Evolutionary conservation across 1,284 basidiomycete species (phyloP), one percentile per base, ranked within the genome.

Genomic region (Boletus hoseneyae): DNA sequence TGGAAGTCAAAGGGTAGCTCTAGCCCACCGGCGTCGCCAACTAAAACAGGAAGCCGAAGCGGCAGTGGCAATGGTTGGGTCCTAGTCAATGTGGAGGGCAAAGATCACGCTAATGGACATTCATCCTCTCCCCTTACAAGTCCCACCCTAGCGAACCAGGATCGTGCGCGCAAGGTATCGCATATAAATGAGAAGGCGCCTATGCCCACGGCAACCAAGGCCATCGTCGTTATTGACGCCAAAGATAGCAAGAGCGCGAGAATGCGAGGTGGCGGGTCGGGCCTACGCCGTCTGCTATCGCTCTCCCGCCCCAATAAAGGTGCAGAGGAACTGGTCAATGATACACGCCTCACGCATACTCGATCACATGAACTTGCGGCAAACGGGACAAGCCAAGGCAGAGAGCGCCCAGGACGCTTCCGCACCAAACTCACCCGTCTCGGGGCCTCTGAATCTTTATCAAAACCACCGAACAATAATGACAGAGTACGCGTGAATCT

Each of bases 161-260:
- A 59, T 48, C 59, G 60, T 49, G 52, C 54, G 56, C 64, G 59
- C 55, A 63, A 44, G 47, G 45, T 62, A 45, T 58, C 57, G 29
- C 55, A 67, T 21, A 35, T 57, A 9, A 56, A 58, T 27, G 65
- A 63, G 52, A 64, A 66, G 39, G 35, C 54, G 7, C 57, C 60
- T 6, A 72, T 74, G 61, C 70, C 77, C 8, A 62, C 78, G 16
- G 68, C 78, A 11, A 77, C 79, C 34, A 85, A 83, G 60, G 75
- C 81, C 12, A 80, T 85, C 47, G 80, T 75, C 12, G 73, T 80
- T 49, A 70, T 82, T 37, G 82, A 85, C 50, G 74, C 78, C 3
- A 66, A 80, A 45, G 77, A 80, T 34, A 71, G 71, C 39, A 81
- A 78, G 57, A 46, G 37, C 42, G 32, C 51, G 18, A 60, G 65